Evolutionary conservation across 1,139 yeast species (phyloP).

Genomic region (Pichia sp.): DNA sequence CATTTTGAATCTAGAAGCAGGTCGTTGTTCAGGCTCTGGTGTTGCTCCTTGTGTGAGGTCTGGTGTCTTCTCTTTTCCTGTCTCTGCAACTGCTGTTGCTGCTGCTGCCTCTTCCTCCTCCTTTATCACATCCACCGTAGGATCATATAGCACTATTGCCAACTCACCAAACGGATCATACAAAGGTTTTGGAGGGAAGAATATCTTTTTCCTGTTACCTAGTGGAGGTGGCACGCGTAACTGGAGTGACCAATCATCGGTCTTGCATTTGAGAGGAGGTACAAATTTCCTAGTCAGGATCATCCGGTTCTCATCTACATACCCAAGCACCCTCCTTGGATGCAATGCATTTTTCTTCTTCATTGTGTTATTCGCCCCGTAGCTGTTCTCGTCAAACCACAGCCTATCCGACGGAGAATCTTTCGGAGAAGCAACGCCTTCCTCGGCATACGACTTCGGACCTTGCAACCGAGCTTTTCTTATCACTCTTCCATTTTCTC

Average conservation of each 20-base stretch:
- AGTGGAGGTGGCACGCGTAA: slow-evolving; percentile 74
- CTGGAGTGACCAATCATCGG: slow-evolving; percentile 24
- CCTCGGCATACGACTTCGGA: slow-evolving; percentile 37
- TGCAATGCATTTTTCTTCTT: slow-evolving; percentile 31
- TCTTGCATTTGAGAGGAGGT: slow-evolving; percentile 34
- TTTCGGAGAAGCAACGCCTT: slow-evolving; percentile 22
- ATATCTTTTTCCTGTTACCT: slow-evolving; percentile 70
- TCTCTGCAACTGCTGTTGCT: slow-evolving; percentile 8
- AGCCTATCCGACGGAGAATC: slow-evolving; percentile 8
- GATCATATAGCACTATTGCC: slow-evolving; percentile 93
- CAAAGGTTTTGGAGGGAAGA: slow-evolving; percentile 78
- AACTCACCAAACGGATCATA: slow-evolving; percentile 93
- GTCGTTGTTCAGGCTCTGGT: slow-evolving; percentile 19
- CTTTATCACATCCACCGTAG: slow-evolving; percentile 65
- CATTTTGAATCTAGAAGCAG: slow-evolving; percentile 26
- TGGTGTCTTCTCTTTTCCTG: slow-evolving; percentile 1
- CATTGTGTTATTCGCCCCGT: slow-evolving; percentile 25
- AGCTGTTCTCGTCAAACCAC: slow-evolving; percentile 23
- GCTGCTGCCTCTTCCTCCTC: slow-evolving; percentile 16
- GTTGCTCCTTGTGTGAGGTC: slow-evolving; percentile 12
- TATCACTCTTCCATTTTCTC: slow-evolving; percentile 16
- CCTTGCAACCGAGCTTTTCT: slow-evolving; percentile 35
- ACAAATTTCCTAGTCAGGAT: slow-evolving; percentile 32
- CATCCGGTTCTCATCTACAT: slow-evolving; percentile 24
- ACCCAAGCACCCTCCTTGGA: slow-evolving; percentile 28